Conservation (phyloP, 306 rosid species). For the Vachellia pachyceras region DNA sequence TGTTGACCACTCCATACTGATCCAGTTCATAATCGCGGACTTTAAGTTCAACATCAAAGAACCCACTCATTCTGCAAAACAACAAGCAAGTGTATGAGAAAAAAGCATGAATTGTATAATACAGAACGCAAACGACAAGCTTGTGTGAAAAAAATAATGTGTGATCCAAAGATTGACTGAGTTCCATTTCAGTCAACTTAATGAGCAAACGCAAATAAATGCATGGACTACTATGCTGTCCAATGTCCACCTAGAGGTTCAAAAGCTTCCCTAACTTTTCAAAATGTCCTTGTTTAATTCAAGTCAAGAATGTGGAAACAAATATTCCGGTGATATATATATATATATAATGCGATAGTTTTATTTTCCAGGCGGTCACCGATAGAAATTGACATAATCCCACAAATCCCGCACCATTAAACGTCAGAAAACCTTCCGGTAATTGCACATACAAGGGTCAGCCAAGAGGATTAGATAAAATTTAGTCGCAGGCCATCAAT, state of each 20-base stretch:
- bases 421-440: neutral
- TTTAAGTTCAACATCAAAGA: conserved; percentile 69
- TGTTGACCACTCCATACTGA: too few species aligned
- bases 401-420: neutral
- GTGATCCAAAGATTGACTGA: neutral
- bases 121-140: neutral
- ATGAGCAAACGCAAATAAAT: conserved; percentile 12
- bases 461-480: neutral
- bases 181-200: conserved; percentile 11
- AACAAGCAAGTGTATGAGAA: conserved; percentile 23
- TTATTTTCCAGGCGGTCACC: neutral
- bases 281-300: neutral
- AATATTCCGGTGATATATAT: neutral
- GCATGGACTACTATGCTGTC: neutral
- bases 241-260: neutral
- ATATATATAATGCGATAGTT: too few species aligned
- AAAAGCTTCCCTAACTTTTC: neutral
- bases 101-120: neutral
- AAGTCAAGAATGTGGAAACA: neutral
- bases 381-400: neutral
- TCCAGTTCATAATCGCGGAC: conserved; percentile 91
- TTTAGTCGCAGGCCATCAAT: conserved; percentile 9
- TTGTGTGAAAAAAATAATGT: conserved; percentile 6
- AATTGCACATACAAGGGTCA: conserved; percentile 1
- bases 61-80: conserved; percentile 71